Percentiles rank a stretch among this genome's conserved stretches.
phyloP scores from a whole-genome alignment of 805 yeast species.

The Candida nanaspora region DNA sequence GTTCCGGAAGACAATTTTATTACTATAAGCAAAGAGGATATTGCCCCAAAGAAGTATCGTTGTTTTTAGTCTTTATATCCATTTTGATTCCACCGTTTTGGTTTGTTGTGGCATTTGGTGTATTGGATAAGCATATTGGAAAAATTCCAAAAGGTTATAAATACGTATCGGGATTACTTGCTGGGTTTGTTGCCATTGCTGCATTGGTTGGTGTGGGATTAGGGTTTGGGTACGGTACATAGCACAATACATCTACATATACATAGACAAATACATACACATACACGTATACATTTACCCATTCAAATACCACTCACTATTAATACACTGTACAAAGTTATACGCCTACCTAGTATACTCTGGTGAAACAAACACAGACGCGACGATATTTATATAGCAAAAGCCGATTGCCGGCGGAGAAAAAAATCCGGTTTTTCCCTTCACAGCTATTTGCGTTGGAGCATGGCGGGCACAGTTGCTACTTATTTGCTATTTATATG shows the following conservation, averaged over 20 bases:
- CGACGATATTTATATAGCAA: too few relatives aligned
- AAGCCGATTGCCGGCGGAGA: too few relatives aligned
- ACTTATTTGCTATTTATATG: too few relatives aligned
- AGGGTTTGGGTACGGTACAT: slow-evolving; percentile 19
- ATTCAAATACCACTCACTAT: too few relatives aligned
- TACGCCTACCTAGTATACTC: too few relatives aligned
- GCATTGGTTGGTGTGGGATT: slow-evolving; percentile 17
- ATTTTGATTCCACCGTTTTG: slow-evolving; percentile 23
- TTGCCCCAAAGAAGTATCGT: slow-evolving; percentile 11
- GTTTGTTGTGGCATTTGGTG: slow-evolving; percentile 20
- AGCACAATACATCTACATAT: background rate
- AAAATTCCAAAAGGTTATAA: slow-evolving; percentile 14
- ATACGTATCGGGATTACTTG: slow-evolving; percentile 13
- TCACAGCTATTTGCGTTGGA: too few relatives aligned
- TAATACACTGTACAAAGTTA: too few relatives aligned
- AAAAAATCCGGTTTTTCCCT: too few relatives aligned
- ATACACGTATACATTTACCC: background rate
- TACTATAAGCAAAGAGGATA: slow-evolving; percentile 1
- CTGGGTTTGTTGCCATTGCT: slow-evolving; percentile 10
- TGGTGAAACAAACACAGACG: too few relatives aligned
- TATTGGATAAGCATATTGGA: slow-evolving; percentile 19
- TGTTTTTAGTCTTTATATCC: slow-evolving; percentile 13
- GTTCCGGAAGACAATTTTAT: slow-evolving; percentile 1
- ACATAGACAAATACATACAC: background rate
- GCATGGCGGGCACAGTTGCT: too few relatives aligned